Evolutionary conservation across 805 yeast genomes (phyloP), one percentile per base, ranked within the genome.

Genomic region (Zygoascus bituminiphila): DNA sequence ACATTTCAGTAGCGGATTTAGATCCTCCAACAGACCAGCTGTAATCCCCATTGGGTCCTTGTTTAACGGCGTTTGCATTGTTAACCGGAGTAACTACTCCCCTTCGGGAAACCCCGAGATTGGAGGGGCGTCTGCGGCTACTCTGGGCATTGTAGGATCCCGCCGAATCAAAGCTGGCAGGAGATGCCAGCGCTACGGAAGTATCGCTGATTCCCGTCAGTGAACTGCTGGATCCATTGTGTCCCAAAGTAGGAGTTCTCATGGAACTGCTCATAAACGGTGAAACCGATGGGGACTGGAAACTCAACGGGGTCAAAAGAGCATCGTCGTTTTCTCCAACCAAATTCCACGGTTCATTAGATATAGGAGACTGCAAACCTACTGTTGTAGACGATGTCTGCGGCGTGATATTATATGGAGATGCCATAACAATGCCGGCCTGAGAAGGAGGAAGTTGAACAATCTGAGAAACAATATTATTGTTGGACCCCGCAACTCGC

Each of bases 391-490:
- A 12, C 4, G 33, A 29, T 6, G 33, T 4, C 33, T 29, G 33
- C 10, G 33, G 33, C 10, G 33, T 29, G 7, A 29, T 29, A 29
- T 29, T 29, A 29, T 29, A 29, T 12, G 33, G 33, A 2, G 33
- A 29, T 12, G 33, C 33, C 33, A 29, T 29, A 15, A 29, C 4
- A 15, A 29, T 15, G 3, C 33, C 33, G n/a, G 33, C n/a, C n/a
- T 29, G 33, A 12, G 33, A 29, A 29, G 33, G 33, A 29, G 33
- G 33, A 15, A 29, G 33, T 6, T 48, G 51, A 14, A 48, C 25
- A 20, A 48, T 43, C 25, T 48, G 51, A 23, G 51, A 36, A 9
- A 48, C 47, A 23, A 48, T 48, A n/a, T 48, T 48, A 29, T 29
- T 29, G n/a, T n/a, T n/a, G 7, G 33, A 29, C 4, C 33, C 33